Conservation (phyloP, 129 eudicot genomes). For the Centella asiatica region DNA sequence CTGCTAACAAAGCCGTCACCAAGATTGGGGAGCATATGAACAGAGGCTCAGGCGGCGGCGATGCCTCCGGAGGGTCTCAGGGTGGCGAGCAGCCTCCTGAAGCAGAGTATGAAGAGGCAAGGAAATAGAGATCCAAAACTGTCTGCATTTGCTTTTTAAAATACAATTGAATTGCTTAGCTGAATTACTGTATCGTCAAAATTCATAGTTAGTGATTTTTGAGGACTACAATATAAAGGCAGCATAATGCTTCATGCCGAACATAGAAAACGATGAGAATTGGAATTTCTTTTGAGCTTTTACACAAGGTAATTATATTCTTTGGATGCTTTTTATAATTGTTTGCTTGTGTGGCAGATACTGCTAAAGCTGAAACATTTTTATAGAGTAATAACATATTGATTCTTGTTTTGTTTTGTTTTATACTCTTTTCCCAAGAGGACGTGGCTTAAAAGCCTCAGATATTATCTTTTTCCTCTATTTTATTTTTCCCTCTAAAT, state of each 20-base stretch:
- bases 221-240: too few species aligned
- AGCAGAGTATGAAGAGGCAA: slow-evolving; percentile 11
- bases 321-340: background rate
- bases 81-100: slow-evolving; percentile 9
- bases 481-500: too few species aligned
- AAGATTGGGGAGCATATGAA: slow-evolving; percentile 14
- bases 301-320: background rate
- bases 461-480: background rate
- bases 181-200: too few species aligned
- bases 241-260: too few species aligned
- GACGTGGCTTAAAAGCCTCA: too few species aligned
- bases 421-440: background rate
- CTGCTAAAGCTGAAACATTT: background rate
- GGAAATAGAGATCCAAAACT: background rate
- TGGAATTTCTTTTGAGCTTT: background rate
- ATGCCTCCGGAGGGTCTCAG: slow-evolving; percentile 2
- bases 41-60: background rate
- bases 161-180: too few species aligned
- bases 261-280: background rate
- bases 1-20: slow-evolving; percentile 2
- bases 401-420: background rate
- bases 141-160: background rate
- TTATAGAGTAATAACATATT: background rate
- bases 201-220: too few species aligned
- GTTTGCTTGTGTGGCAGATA: background rate